A percentile compares a stretch with the other conserved stretches of the same genome.
Conservation (phyloP, 2,329 filamentous ascomycete genomes). For the Helotiales sp. region DNA sequence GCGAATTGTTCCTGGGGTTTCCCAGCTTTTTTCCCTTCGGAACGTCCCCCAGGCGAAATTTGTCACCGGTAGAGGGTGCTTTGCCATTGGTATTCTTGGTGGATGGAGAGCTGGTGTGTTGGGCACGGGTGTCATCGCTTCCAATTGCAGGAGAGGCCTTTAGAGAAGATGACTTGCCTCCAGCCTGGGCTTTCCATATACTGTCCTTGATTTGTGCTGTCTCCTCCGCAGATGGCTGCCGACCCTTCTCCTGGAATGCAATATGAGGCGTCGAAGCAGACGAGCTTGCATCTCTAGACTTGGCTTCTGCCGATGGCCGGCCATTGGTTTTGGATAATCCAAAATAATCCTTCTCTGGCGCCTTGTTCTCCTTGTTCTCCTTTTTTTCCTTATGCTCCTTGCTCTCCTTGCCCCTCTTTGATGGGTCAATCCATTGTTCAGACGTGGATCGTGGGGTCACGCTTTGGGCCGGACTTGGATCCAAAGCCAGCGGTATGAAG, state of each 20-base stretch:
- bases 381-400: conserved; percentile 46
- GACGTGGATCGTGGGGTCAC: conserved; percentile 55
- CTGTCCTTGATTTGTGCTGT: conserved; percentile 48
- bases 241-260: conserved; percentile 82
- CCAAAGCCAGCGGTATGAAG: conserved; percentile 74
- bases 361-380: conserved; percentile 31
- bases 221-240: conserved; percentile 62
- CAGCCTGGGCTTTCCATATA: conserved; percentile 41
- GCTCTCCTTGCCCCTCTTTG: conserved; percentile 39
- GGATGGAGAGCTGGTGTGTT: conserved; percentile 31
- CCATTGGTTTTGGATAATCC: conserved; percentile 42
- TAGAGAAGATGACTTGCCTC: conserved; percentile 23
- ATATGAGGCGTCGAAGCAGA: conserved; percentile 77
- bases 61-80: conserved; percentile 45
- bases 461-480: conserved; percentile 60
- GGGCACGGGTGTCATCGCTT: conserved; percentile 30
- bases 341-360: conserved; percentile 59
- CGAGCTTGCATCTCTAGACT: conserved; percentile 44
- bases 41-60: conserved; percentile 79
- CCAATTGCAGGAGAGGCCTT: conserved; percentile 28
- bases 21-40: conserved; percentile 63
- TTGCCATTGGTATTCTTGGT: conserved; percentile 36
- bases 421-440: conserved; percentile 46
- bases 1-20: conserved; percentile 36
- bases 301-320: conserved; percentile 40